A percentile compares a stretch with the other conserved stretches of the same genome.
phyloP scores from a whole-genome alignment of 345 rosid species.

The Syzygium jambos region DNA sequence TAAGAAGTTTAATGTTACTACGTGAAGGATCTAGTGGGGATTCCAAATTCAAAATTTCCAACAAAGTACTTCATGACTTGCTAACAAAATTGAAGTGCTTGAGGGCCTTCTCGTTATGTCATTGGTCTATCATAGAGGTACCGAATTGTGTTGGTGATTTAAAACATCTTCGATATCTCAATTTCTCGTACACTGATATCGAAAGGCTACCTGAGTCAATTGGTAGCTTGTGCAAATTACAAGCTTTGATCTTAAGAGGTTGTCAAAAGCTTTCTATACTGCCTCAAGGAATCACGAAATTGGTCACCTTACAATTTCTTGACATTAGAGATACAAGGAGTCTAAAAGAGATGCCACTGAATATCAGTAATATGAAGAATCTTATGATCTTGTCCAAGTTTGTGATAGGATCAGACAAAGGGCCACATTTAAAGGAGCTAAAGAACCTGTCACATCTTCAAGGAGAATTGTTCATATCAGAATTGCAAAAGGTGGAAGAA shows the following conservation, averaged over 20 bases:
- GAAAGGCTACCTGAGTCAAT: not conserved
- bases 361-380: not conserved
- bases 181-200: not conserved
- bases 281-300: not conserved
- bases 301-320: not conserved
- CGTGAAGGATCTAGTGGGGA: too few species aligned
- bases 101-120: not conserved
- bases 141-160: not conserved
- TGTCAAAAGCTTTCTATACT: not conserved
- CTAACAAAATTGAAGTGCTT: not conserved
- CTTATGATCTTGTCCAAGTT: not conserved
- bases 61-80: not conserved
- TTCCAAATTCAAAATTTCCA: too few species aligned
- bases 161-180: not conserved
- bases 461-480: not conserved
- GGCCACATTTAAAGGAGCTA: not conserved
- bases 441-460: not conserved
- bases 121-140: not conserved
- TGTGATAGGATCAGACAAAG: not conserved
- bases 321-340: not conserved
- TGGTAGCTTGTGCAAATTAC: not conserved
- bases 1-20: too few species aligned
- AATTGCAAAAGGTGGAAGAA: not conserved
- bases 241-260: not conserved
- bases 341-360: not conserved